These are phyloP conservation scores for Pythium insidiosum DNA, from an alignment of 352 stramenopile genomes.

Conservation along the genomic window DNA sequence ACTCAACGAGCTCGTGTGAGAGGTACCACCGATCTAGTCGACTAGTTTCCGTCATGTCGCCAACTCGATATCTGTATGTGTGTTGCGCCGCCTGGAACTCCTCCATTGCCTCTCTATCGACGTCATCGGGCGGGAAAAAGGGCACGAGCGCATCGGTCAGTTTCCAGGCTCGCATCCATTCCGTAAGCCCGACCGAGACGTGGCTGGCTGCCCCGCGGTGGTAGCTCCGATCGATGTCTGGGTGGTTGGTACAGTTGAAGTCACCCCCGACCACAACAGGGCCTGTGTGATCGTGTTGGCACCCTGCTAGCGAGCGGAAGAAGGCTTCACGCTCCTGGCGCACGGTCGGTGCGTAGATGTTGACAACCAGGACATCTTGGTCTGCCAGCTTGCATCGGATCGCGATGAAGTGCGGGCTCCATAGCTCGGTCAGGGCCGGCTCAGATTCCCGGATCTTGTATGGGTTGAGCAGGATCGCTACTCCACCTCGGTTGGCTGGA, in stretches of 20 bases:
- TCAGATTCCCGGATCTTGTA: not conserved
- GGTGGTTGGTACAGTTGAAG: not conserved
- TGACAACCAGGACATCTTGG: not conserved
- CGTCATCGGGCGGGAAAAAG: not conserved
- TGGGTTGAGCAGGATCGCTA: conserved; percentile 1
- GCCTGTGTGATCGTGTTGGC: not conserved
- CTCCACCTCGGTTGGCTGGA: not conserved
- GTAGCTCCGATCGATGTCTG: not conserved
- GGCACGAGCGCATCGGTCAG: not conserved
- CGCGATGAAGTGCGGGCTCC: not conserved
- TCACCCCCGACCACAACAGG: too few relatives aligned
- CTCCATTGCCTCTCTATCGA: not conserved
- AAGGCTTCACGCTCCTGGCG: not conserved
- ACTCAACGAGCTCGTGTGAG: not conserved
- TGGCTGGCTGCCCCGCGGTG: not conserved
- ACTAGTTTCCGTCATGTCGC: not conserved
- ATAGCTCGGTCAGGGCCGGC: not conserved
- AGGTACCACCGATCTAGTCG: conserved; percentile 2
- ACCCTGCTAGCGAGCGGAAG: not conserved
- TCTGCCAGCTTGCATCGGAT: not conserved
- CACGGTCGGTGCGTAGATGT: not conserved
- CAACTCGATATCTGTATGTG: not conserved
- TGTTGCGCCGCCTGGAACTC: not conserved
- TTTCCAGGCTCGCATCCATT: not conserved
- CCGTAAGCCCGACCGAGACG: not conserved